Base-by-base conservation (phyloP, 345 rosid species). In the Carallia brachiata region DNA sequence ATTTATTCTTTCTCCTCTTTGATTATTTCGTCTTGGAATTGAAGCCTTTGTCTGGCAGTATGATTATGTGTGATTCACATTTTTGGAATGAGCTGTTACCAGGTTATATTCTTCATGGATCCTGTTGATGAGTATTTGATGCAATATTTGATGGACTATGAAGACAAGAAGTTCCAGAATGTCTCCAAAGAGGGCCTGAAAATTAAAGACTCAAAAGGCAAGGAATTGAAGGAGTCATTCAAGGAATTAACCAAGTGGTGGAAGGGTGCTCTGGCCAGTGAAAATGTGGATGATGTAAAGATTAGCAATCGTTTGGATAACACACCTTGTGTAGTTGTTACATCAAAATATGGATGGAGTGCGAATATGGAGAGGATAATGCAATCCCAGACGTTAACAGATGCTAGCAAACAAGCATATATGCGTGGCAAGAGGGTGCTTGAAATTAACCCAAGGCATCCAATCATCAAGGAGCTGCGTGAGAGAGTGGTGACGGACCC, bases 91-190 rank as follows among this genome's bases (percentile, higher is more conserved):
- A 18, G 2, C 8, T 73, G 65, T 72, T 73, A 37, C 17, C 91
- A 94, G 97, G 99, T 95, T 60, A 95, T 95, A 75, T 95, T 83
- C 88, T 95, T 95, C 92, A 95, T 90, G 0, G 99, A 92, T 81
- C 97, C 98, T 3, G 98, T 92, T 65, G 99, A 92, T 71, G 98
- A 95, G 66, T 92, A 95, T 84, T 78, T 95, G 86, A 92, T 92
- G 99, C 99, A 92, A 79, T 95, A 95, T 71, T 78, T 95, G 81
- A 95, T 95, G 99, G 99, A 95, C 39, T 95, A 95, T 69, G 96
- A 92, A 69, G 97, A 86, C 73, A 89, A 84, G 72, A 88, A 92
- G 68, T 95, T 95, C 86, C 99, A 95, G 77, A 95, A 95, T 76
- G 99, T 90, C 53, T 92, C 97, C 34, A 90, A 92, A 70, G 99